Base-by-base conservation (phyloP, 2,329 filamentous ascomycete genomes). In the Fusarium setosum region DNA sequence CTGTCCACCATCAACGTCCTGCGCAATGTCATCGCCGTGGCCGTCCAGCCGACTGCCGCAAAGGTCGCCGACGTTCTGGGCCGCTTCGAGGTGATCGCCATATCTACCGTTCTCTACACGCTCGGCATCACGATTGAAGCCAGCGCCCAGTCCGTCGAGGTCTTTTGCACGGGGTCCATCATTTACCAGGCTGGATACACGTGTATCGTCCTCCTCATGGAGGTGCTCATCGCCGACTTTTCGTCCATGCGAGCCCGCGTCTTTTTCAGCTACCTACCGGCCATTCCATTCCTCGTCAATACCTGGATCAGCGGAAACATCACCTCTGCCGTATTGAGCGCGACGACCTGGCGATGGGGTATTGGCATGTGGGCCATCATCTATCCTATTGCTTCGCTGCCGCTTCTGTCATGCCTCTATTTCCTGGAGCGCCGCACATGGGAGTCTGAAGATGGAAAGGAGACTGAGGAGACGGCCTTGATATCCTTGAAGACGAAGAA, bases 61-160 rank as follows among this genome's bases (percentile, higher is more conserved):
- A 90, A 89, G 67, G 81, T 90, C 56, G 86, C 88, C 17, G 88
- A 88, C 67, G 84, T 89, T 10, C 88, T 90, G 66, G 88, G 88
- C 18, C 82, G 88, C 58, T 80, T 86, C 18, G 87, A 90, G 71
- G 77, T 89, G 31, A 80, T 90, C 12, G 72, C 83, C 4, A 73
- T 87, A 2, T 84, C 85, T 0, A 82, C 87, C 1, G 42, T 87
- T 11, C 86, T 90, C 58, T 89, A 89, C 58, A 80, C 85, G 1
- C 21, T 78, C 48, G 83, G 83, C 12, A 86, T 87, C 5, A 80
- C 85, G 6, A 75, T 90, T 26, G 85, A 89, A 72, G 80, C 86
- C 12, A 78, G 76, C 5, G 79, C 85, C 0, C 76, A 72, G 15
- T 80, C 78, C 21, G 80, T 89, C 1, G 75, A 83, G 48, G 73